A percentile compares a stretch with the other conserved stretches of the same genome.
These are phyloP conservation scores for Cutaneotrichosporon cutaneum DNA, from an alignment of 1,284 basidiomycete species.

Conservation along the genomic window DNA sequence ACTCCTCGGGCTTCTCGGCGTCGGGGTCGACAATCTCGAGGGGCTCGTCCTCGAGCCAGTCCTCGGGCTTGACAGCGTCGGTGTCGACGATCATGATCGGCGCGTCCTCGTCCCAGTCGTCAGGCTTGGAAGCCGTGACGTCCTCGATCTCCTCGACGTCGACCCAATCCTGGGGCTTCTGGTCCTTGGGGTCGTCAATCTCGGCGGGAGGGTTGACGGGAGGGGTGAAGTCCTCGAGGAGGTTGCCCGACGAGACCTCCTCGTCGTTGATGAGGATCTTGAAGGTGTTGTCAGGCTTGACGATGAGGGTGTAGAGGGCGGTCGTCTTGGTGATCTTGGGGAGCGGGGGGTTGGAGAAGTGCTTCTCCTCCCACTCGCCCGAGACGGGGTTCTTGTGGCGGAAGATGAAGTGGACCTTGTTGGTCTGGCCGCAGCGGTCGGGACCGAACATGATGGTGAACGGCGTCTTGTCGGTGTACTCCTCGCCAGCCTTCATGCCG, in stretches of 20 bases:
- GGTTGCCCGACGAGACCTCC: constrained; percentile 71
- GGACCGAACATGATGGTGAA: constrained; percentile 96
- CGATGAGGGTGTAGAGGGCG: constrained; percentile 86
- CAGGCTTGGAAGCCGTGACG: constrained; percentile 82
- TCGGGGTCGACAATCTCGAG: constrained; percentile 83
- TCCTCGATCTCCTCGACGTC: constrained; percentile 83
- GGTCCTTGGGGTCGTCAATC: constrained; percentile 87
- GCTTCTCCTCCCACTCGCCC: constrained; percentile 95
- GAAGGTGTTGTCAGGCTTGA: constrained; percentile 93
- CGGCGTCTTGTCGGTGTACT: constrained; percentile 95
- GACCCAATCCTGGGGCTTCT: constrained; percentile 92
- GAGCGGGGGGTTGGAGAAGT: constrained; percentile 76
- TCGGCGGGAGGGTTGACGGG: constrained; percentile 88
- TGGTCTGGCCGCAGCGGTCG: constrained; percentile 58
- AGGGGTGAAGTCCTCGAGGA: constrained; percentile 95
- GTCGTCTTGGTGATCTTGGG: constrained; percentile 85
- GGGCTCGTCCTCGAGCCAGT: constrained; percentile 92
- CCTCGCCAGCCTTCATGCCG: constrained; percentile 87
- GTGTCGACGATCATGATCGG: constrained; percentile 86
- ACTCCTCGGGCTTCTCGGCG: constrained; percentile 96
- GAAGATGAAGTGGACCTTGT: constrained; percentile 92
- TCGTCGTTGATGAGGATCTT: constrained; percentile 91
- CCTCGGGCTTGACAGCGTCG: constrained; percentile 84
- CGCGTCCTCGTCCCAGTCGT: constrained; percentile 94
- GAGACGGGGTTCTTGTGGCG: constrained; percentile 88